A percentile compares a stretch with the other conserved stretches of the same genome.
These are phyloP conservation scores for Cercospora zeae-maydis DNA, from an alignment of 2,329 filamentous ascomycete genomes.

Conservation along the genomic window DNA sequence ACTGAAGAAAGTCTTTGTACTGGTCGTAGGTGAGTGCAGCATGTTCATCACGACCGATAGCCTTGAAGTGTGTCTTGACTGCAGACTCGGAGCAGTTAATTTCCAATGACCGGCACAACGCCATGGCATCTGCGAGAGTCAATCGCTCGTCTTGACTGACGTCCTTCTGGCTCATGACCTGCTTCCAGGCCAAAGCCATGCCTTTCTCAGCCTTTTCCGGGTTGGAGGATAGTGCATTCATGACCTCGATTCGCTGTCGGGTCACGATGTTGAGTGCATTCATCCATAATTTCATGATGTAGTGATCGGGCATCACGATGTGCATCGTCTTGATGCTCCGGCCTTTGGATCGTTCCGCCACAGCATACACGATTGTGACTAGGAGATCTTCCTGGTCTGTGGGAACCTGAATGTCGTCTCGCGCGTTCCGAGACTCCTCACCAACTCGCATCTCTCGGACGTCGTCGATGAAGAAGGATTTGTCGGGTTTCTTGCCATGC, in stretches of 20 bases:
- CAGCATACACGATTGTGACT: constrained; percentile 85
- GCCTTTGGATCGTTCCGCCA: constrained; percentile 72
- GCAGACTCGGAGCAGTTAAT: constrained; percentile 81
- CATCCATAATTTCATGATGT: constrained; percentile 75
- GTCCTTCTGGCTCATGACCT: constrained; percentile 70
- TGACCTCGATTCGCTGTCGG: constrained; percentile 80
- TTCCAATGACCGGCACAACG: constrained; percentile 82
- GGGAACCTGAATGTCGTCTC: constrained; percentile 72
- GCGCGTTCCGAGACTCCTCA: constrained; percentile 81
- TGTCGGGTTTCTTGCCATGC: constrained; percentile 74
- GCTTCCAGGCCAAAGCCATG: constrained; percentile 66
- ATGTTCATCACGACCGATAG: constrained; percentile 62
- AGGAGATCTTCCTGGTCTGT: constrained; percentile 67
- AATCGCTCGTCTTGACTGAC: constrained; percentile 64
- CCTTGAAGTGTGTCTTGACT: constrained; percentile 68
- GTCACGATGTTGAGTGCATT: constrained; percentile 78
- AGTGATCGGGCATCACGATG: constrained; percentile 71
- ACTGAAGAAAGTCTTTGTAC: constrained; percentile 77
- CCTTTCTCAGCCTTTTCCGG: constrained; percentile 73
- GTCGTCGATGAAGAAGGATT: constrained; percentile 90
- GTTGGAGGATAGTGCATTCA: constrained; percentile 78
- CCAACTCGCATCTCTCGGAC: constrained; percentile 86
- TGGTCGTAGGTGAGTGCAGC: constrained; percentile 72
- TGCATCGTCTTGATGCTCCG: constrained; percentile 73
- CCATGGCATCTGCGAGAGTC: constrained; percentile 73